Conservation (phyloP, 2,329 filamentous ascomycete species). For the Biscogniauxia mediterranea region DNA sequence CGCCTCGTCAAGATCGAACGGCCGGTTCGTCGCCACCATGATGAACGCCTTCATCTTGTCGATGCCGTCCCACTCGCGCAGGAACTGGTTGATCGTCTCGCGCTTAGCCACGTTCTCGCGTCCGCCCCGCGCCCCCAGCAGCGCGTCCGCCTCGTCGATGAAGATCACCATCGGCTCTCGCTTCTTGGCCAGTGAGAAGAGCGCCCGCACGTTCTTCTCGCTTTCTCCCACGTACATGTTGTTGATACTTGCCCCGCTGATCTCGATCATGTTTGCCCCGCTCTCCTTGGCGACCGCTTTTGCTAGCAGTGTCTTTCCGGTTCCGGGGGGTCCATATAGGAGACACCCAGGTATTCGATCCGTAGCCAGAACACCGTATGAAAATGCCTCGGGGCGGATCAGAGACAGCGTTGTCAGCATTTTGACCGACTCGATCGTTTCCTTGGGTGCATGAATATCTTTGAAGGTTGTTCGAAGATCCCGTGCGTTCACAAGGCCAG, state of each 20-base stretch:
- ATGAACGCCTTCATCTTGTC: constrained; percentile 82
- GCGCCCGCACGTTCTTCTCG: constrained; percentile 91
- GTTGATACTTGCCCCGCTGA: constrained; percentile 87
- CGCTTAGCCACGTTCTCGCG: constrained; percentile 70
- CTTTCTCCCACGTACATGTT: constrained; percentile 96
- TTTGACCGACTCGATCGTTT: constrained; percentile 84
- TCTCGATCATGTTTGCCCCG: constrained; percentile 75
- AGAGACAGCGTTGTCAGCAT: constrained; percentile 86
- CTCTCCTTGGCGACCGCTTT: constrained; percentile 68
- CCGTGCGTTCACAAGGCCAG: constrained; percentile 76
- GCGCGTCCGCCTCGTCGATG: constrained; percentile 93
- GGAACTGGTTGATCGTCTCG: constrained; percentile 93
- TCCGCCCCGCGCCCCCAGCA: constrained; percentile 75
- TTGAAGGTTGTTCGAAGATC: constrained; percentile 84
- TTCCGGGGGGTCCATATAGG: constrained; percentile 84
- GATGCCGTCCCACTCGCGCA: constrained; percentile 96
- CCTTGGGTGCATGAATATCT: constrained; percentile 78
- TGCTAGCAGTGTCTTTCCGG: constrained; percentile 68
- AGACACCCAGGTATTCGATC: constrained; percentile 89
- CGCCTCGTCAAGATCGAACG: constrained; percentile 90
- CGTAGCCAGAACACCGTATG: constrained; percentile 86
- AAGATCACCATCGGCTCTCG: constrained; percentile 91
- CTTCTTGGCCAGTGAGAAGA: constrained; percentile 90
- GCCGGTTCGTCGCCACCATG: constrained; percentile 96
- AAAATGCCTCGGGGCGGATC: constrained; percentile 88